Evolutionary conservation across 805 yeast genomes (phyloP).

Genomic region (Teunomyces barrocoloradensis): DNA sequence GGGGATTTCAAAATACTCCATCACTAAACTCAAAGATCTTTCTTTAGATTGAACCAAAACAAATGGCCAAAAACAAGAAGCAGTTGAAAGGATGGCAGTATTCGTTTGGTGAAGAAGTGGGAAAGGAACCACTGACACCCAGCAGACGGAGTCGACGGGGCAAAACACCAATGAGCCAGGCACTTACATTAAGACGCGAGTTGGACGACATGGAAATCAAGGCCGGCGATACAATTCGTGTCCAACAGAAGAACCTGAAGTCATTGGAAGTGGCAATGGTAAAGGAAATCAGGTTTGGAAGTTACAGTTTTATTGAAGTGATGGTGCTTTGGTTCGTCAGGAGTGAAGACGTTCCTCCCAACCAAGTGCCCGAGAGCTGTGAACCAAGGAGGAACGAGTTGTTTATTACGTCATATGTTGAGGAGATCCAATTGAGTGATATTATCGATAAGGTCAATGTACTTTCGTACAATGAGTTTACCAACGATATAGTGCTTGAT

Average conservation of each 20-base stretch:
- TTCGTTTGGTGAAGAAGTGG: slow-evolving; percentile 12
- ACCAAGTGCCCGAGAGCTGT: slow-evolving; percentile 15
- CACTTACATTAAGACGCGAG: slow-evolving; percentile 14
- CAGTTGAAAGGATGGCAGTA: slow-evolving; percentile 37
- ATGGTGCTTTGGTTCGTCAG: slow-evolving; percentile 49
- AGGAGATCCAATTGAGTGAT: slow-evolving; percentile 41
- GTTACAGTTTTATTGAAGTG: slow-evolving; percentile 46
- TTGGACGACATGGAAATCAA: slow-evolving; percentile 47
- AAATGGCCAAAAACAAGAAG: not conserved
- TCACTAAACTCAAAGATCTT: not conserved
- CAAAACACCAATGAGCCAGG: slow-evolving; percentile 5
- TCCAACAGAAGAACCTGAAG: slow-evolving; percentile 29
- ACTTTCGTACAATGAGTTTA: slow-evolving; percentile 34
- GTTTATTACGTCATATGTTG: slow-evolving; percentile 51
- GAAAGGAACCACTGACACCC: not conserved
- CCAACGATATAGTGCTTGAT: slow-evolving; percentile 28
- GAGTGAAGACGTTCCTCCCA: slow-evolving; percentile 34
- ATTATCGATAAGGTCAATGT: slow-evolving; percentile 47
- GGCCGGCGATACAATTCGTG: slow-evolving; percentile 53
- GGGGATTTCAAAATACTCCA: not conserved
- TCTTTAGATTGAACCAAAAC: not conserved
- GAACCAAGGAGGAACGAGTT: slow-evolving; percentile 42
- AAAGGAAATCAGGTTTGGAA: slow-evolving; percentile 51
- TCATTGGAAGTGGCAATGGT: slow-evolving; percentile 44
- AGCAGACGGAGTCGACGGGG: slow-evolving; percentile 14